Conservation (phyloP, 2,329 filamentous ascomycete genomes). For the Colletotrichum australisinense region DNA sequence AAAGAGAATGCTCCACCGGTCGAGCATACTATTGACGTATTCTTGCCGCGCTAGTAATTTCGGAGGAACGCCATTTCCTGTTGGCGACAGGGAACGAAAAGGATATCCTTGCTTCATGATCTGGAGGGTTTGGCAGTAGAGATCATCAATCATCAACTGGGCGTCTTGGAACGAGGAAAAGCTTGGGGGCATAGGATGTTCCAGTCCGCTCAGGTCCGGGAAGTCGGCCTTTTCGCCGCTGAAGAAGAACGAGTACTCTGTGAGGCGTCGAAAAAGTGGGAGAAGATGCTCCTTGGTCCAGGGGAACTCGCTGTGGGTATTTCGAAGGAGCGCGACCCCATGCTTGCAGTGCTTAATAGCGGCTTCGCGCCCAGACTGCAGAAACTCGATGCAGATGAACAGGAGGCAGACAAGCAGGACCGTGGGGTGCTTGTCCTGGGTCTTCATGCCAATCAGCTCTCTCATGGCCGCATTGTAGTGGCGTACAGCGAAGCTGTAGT, state of each 20-base stretch:
- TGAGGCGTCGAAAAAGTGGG: slow-evolving; percentile 17
- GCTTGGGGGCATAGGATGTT: slow-evolving; percentile 19
- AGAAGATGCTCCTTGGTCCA: slow-evolving; percentile 29
- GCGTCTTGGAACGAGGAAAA: slow-evolving; percentile 41
- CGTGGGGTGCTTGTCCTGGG: slow-evolving; percentile 36
- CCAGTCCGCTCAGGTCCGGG: slow-evolving; percentile 35
- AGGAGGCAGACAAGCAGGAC: slow-evolving; percentile 59
- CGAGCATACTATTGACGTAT: slow-evolving; percentile 15
- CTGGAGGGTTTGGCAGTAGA: slow-evolving; percentile 42
- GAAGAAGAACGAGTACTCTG: slow-evolving; percentile 26
- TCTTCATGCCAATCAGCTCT: slow-evolving; percentile 51
- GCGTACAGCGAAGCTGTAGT: slow-evolving; percentile 49
- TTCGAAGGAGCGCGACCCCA: slow-evolving; percentile 24
- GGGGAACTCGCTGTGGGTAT: slow-evolving; percentile 20
- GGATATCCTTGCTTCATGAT: slow-evolving; percentile 44
- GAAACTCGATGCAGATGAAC: slow-evolving; percentile 66
- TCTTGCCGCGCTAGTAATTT: neutral
- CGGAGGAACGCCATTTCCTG: neutral
- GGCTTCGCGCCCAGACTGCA: slow-evolving; percentile 44
- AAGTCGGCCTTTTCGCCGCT: slow-evolving; percentile 29
- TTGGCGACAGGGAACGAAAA: slow-evolving; percentile 40
- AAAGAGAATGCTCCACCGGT: slow-evolving; percentile 22
- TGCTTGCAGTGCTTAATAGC: slow-evolving; percentile 32
- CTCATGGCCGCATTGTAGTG: slow-evolving; percentile 63
- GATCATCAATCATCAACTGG: slow-evolving; percentile 45